A percentile compares a stretch with the other conserved stretches of the same genome.
Evolutionary conservation across 805 yeast species (phyloP).

Genomic region (Ogataea ganodermae): DNA sequence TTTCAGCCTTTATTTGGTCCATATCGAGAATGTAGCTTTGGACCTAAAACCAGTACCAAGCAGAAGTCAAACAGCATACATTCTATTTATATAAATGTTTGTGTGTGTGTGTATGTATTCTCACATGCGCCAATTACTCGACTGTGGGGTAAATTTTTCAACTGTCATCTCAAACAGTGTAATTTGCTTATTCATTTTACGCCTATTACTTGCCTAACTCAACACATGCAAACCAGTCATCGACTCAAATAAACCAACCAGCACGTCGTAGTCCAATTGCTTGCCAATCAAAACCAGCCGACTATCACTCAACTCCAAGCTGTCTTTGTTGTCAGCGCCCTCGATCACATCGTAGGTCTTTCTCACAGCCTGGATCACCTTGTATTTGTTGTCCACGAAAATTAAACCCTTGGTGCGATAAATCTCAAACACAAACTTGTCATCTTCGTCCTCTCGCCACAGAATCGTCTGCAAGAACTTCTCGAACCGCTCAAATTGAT

Average conservation of each 20-base stretch:
- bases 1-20: neutral
- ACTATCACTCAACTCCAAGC: constrained; percentile 17
- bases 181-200: too few species aligned
- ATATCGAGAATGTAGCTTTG: too few species aligned
- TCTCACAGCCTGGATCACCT: constrained; percentile 88
- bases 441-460: constrained; percentile 64
- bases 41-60: neutral
- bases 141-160: constrained; percentile 5
- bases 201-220: neutral
- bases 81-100: neutral
- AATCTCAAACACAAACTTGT: constrained; percentile 50
- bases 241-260: constrained; percentile 13
- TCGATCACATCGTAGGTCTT: constrained; percentile 83
- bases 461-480: constrained; percentile 65
- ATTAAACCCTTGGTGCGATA: constrained; percentile 83
- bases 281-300: constrained; percentile 38
- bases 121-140: neutral
- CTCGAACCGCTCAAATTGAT: constrained; percentile 52
- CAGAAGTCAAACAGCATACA: neutral
- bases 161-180: too few species aligned
- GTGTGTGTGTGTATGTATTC: neutral
- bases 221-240: constrained; percentile 12
- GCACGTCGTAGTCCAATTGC: constrained; percentile 14
- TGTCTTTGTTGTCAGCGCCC: constrained; percentile 21
- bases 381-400: constrained; percentile 42